Percentiles rank a stretch among this genome's conserved stretches.
phyloP scores from a whole-genome alignment of 2,329 filamentous ascomycete species.

The Westerdykella sp. region DNA sequence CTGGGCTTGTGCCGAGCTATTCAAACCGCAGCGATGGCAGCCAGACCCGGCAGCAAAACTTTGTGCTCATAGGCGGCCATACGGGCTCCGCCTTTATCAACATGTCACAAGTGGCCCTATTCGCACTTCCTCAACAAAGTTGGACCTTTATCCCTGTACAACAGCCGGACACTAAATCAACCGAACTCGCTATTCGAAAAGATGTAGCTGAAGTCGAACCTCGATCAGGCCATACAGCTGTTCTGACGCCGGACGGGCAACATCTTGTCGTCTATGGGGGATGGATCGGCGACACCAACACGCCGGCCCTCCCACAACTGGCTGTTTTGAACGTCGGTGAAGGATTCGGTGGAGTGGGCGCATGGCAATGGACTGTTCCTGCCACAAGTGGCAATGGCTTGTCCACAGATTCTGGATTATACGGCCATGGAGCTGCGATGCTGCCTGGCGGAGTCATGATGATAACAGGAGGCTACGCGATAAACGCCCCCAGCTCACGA shows the following conservation, averaged over 20 bases:
- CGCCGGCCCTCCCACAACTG: constrained; percentile 74
- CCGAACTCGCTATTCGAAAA: constrained; percentile 52
- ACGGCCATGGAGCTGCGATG: constrained; percentile 57
- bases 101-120: constrained; percentile 85
- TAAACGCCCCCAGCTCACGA: constrained; percentile 36
- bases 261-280: constrained; percentile 78
- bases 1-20: constrained; percentile 62
- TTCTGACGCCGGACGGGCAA: constrained; percentile 71
- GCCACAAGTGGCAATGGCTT: constrained; percentile 41
- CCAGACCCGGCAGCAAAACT: constrained; percentile 67
- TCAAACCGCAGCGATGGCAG: constrained; percentile 58
- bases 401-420: constrained; percentile 46
- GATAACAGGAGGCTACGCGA: constrained; percentile 53
- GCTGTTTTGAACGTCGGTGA: constrained; percentile 69
- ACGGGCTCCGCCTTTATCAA: constrained; percentile 81
- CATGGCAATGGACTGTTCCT: constrained; percentile 67
- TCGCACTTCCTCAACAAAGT: constrained; percentile 75
- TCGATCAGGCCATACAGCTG: constrained; percentile 80
- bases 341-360: constrained; percentile 56
- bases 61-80: constrained; percentile 79
- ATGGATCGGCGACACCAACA: constrained; percentile 78
- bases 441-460: constrained; percentile 57
- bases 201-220: constrained; percentile 58
- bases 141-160: constrained; percentile 77
- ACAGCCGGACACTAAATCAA: constrained; percentile 41